Evolutionary conservation across 352 stramenopile genomes (phyloP).

Genomic region (Phytophthora cajani): DNA sequence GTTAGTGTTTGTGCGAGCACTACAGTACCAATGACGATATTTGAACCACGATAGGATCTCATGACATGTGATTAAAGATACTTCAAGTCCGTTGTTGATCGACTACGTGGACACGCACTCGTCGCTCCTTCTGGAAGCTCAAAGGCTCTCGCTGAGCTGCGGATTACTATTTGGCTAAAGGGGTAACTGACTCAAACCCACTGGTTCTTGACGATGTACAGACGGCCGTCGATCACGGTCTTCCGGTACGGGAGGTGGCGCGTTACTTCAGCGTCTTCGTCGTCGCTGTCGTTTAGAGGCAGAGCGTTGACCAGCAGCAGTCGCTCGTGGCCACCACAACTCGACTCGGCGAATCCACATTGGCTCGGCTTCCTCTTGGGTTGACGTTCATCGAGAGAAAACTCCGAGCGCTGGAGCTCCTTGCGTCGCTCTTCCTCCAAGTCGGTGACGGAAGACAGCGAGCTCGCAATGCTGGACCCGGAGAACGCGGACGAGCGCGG

Average conservation of each 20-base stretch:
- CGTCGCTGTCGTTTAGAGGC: constrained; percentile 20
- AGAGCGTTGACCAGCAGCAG: constrained; percentile 18
- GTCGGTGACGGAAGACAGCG: constrained; percentile 24
- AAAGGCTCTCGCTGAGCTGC: constrained; percentile 1
- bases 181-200: constrained; percentile 21
- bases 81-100: too few relatives aligned
- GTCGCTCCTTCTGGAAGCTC: too few relatives aligned
- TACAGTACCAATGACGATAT: neutral
- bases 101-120: too few relatives aligned
- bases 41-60: neutral
- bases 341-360: constrained; percentile 17
- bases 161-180: neutral
- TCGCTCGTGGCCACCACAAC: constrained; percentile 13
- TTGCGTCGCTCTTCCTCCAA: constrained; percentile 26
- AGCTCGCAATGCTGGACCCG: constrained; percentile 15
- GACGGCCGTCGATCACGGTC: constrained; percentile 7
- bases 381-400: constrained; percentile 2
- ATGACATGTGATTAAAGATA: neutral
- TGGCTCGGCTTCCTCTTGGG: constrained; percentile 6
- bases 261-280: neutral
- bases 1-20: too few relatives aligned
- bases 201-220: constrained; percentile 22
- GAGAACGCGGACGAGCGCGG: constrained; percentile 6
- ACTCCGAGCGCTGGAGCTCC: constrained; percentile 4
- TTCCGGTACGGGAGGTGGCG: constrained; percentile 26